Base-by-base conservation (phyloP, 2,329 filamentous ascomycete genomes). In the Stagonosporopsis vannaccii region DNA sequence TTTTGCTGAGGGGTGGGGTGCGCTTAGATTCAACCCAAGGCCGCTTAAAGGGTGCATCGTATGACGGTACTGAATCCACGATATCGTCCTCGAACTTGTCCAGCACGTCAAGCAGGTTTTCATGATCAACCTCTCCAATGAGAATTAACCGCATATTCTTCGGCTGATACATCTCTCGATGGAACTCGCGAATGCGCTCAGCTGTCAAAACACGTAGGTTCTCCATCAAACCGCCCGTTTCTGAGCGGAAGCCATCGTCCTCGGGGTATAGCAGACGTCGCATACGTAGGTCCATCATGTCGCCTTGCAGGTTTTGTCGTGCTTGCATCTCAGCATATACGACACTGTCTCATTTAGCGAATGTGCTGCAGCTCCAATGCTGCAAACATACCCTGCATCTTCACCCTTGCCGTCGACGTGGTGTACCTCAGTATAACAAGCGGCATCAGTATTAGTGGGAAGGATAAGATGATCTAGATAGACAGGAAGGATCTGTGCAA, bases 291-390 rank as follows among this genome's bases (percentile, higher is more conserved):
- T 97, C 91, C 85, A 98, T 97, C 56, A 98, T 85, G 74, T 97
- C 92, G 7, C 84, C 82, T 63, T 90, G 88, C 48, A 87, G 88
- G 72, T 96, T 96, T 72, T 98, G 90, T 2, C 97, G 87, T 22
- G 89, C 95, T 77, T 99, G 95, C 95, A 99, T 99, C 78, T 99
- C 95, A 0, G 94, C 97, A 77, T 99, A 99, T 8, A 99, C 95
- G 1, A 97, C 93, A 60, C 92, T 77, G 19, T 15, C 13, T 8
- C 4, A 2, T 40, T 74, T 43, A 72, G 61, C 37, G 25, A 2
- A 43, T 9, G 8, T 13, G 4, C 8, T 12, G 4, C 4, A 22
- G 6, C 1, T 32, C 2, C 6, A 4, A 6, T 25, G 9, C 32
- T 6, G 7, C 26, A 3, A 30, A 59, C 59, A 26, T 67, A 75